Evolutionary conservation across 1,284 basidiomycete genomes (phyloP).

Genomic region (Rhizoctonia solani): DNA sequence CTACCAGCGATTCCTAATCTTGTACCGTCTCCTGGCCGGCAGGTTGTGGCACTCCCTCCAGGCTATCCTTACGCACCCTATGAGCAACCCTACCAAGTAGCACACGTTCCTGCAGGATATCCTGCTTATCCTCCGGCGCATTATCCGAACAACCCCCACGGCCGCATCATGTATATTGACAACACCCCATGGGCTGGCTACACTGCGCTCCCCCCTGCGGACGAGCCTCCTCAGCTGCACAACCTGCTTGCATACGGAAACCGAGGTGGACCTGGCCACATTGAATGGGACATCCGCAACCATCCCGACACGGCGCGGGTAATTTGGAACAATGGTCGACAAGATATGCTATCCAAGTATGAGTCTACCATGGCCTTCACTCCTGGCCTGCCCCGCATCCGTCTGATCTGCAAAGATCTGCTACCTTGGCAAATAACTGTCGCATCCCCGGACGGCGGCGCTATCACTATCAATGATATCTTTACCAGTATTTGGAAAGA

Average conservation of each 20-base stretch:
- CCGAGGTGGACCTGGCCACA: neutral
- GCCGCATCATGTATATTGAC: neutral
- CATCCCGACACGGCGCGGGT: conserved; percentile 13
- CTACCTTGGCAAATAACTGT: conserved; percentile 26
- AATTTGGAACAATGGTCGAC: conserved; percentile 2
- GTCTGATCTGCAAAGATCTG: conserved; percentile 26
- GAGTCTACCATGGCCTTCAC: conserved; percentile 10
- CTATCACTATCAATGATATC: conserved; percentile 23
- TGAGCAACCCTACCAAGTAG: neutral
- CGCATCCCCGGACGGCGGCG: conserved; percentile 13
- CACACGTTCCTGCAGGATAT: conserved; percentile 4
- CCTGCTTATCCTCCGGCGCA: neutral
- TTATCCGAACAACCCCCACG: neutral
- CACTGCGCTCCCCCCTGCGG: conserved; percentile 8
- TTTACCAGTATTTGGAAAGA: conserved; percentile 16
- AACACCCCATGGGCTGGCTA: conserved; percentile 18
- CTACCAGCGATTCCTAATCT: neutral
- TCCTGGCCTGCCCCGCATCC: conserved; percentile 15
- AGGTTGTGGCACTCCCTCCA: neutral
- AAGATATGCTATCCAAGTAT: conserved; percentile 2
- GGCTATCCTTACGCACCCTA: neutral
- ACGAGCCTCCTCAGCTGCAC: conserved; percentile 13
- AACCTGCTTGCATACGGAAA: conserved; percentile 9
- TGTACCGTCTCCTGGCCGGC: neutral
- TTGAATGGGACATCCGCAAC: conserved; percentile 27